Evolutionary conservation across 495 filamentous ascomycete genomes (phyloP).

Genomic region (Staphylotrichum tortipilum): DNA sequence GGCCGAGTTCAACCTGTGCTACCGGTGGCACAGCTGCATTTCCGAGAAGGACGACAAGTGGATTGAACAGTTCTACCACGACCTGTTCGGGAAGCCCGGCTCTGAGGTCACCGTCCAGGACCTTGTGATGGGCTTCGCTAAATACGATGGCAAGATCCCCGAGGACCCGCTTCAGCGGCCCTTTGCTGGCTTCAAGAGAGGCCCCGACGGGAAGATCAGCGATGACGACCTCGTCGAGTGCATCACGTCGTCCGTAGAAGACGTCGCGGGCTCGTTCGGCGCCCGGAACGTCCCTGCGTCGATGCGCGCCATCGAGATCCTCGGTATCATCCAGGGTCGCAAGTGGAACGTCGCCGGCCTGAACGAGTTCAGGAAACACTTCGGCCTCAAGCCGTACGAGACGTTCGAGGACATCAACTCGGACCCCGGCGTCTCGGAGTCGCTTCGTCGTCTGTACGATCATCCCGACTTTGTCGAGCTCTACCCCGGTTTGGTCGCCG

Average conservation of each 20-base stretch:
- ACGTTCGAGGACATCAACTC: conserved; percentile 82
- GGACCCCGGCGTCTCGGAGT: conserved; percentile 62
- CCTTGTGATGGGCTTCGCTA: conserved; percentile 49
- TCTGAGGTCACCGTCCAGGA: conserved; percentile 44
- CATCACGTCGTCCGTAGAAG: conserved; percentile 56
- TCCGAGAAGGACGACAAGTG: conserved; percentile 65
- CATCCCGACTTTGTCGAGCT: conserved; percentile 64
- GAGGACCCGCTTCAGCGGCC: conserved; percentile 55
- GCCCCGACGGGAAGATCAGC: conserved; percentile 49
- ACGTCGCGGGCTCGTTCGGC: conserved; percentile 55
- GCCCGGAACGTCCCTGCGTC: conserved; percentile 65
- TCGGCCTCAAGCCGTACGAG: conserved; percentile 62
- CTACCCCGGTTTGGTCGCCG: conserved; percentile 74
- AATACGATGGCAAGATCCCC: conserved; percentile 50
- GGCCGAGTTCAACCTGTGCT: conserved; percentile 61
- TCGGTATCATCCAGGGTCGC: conserved; percentile 78
- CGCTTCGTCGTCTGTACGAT: conserved; percentile 68
- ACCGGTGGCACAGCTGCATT: conserved; percentile 74
- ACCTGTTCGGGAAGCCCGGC: conserved; percentile 56
- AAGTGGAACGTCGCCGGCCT: conserved; percentile 74
- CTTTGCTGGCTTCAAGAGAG: conserved; percentile 55
- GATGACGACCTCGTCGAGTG: conserved; percentile 65
- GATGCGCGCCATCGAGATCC: conserved; percentile 68
- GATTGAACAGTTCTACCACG: conserved; percentile 56
- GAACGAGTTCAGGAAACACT: conserved; percentile 82